A percentile compares a stretch with the other conserved stretches of the same genome.
Conservation (phyloP, 2,329 filamentous ascomycete species). For the Aspergillus neotritici region DNA sequence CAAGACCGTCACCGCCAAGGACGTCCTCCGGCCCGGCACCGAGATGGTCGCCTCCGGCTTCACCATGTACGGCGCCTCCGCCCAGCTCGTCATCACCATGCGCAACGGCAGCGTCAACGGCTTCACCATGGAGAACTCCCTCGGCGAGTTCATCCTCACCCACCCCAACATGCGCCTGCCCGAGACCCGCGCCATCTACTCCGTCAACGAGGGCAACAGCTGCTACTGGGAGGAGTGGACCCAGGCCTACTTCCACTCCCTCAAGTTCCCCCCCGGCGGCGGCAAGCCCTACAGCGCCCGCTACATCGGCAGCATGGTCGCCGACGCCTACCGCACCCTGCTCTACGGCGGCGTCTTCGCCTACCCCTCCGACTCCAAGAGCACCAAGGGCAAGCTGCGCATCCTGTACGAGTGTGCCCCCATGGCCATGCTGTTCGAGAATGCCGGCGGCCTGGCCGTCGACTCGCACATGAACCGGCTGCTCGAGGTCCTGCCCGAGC, state of each 20-base stretch:
- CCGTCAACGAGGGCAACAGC: slow-evolving; percentile 97
- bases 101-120: slow-evolving; percentile 86
- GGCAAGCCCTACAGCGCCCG: slow-evolving; percentile 85
- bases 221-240: slow-evolving; percentile 90
- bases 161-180: slow-evolving; percentile 93
- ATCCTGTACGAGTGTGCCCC: slow-evolving; percentile 98
- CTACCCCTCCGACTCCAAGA: slow-evolving; percentile 97
- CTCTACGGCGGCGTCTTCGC: slow-evolving; percentile 96
- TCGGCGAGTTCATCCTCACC: slow-evolving; percentile 97
- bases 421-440: slow-evolving; percentile 98
- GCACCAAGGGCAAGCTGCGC: slow-evolving; percentile 92
- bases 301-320: slow-evolving; percentile 98
- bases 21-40: slow-evolving; percentile 81
- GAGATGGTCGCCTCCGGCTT: slow-evolving; percentile 94
- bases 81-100: slow-evolving; percentile 97
- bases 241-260: slow-evolving; percentile 78
- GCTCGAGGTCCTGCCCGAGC: slow-evolving; percentile 79
- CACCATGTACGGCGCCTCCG: slow-evolving; percentile 98
- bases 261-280: slow-evolving; percentile 71
- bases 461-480: slow-evolving; percentile 88
- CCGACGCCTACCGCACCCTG: slow-evolving; percentile 92
- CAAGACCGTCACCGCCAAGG: slow-evolving; percentile 59
- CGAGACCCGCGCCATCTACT: slow-evolving; percentile 78
- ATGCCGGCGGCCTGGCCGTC: slow-evolving; percentile 88
- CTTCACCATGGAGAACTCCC: slow-evolving; percentile 92